These are phyloP conservation scores for Ceratocystis variospora DNA, from an alignment of 2,329 filamentous ascomycete genomes.

Conservation along the genomic window DNA sequence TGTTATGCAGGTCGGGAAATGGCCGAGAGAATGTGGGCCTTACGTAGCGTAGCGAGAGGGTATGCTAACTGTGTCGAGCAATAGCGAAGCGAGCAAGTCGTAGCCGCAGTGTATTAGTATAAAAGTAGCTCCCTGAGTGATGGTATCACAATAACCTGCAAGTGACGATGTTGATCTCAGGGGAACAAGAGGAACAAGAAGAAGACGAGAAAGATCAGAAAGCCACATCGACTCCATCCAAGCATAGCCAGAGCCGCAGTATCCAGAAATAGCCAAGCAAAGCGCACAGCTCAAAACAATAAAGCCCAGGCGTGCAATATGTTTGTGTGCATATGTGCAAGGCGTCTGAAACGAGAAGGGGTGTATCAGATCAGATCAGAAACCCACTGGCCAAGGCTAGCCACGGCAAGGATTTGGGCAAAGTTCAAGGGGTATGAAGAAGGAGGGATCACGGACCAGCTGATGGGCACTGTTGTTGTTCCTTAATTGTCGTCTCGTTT, in stretches of 20 bases:
- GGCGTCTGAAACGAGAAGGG: slow-evolving; percentile 3
- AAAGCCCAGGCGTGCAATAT: neutral
- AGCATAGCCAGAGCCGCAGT: no score
- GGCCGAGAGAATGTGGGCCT: no score
- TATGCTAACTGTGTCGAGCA: no score
- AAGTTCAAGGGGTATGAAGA: neutral
- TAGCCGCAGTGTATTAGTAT: no score
- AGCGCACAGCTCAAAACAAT: no score
- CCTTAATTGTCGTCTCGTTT: no score
- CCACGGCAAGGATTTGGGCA: neutral
- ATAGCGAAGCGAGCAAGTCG: no score
- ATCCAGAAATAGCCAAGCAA: no score
- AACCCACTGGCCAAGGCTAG: neutral
- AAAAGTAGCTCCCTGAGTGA: no score
- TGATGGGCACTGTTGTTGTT: neutral
- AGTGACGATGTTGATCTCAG: neutral
- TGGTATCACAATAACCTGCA: neutral
- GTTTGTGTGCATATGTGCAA: no score
- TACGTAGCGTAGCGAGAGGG: no score
- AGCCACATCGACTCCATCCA: no score
- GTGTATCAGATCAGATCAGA: slow-evolving; percentile 5
- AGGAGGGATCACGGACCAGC: neutral
- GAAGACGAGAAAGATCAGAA: neutral
- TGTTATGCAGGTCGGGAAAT: neutral
- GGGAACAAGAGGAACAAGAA: neutral